Conservation (phyloP, 352 stramenopile genomes). For the Blastocystis sp. region DNA sequence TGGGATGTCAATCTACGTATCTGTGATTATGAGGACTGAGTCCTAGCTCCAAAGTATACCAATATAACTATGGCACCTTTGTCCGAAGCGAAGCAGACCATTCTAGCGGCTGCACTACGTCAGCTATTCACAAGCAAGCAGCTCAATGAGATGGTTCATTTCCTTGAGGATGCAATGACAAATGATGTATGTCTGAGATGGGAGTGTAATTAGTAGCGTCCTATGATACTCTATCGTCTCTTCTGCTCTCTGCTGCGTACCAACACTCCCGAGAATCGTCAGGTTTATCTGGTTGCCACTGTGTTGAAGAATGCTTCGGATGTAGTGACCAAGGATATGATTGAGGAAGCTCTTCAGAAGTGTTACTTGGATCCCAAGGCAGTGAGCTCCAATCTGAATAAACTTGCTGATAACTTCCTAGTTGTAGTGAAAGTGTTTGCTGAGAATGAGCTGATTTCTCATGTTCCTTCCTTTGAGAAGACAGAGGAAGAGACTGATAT, state of each 20-base stretch:
- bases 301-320: not conserved
- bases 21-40: not conserved
- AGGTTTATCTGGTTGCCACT: not conserved
- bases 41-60: not conserved
- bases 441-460: not conserved
- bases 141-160: not conserved
- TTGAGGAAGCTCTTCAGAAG: not conserved
- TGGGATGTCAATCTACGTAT: slow-evolving; percentile 18
- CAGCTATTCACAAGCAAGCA: not conserved
- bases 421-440: not conserved
- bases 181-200: not conserved
- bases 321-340: not conserved
- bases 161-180: not conserved
- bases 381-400: not conserved
- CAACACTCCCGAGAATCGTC: not conserved
- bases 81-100: not conserved
- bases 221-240: not conserved
- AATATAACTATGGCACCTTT: not conserved
- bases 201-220: not conserved
- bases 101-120: not conserved
- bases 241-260: not conserved
- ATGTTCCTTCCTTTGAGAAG: slow-evolving; percentile 5
- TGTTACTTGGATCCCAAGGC: slow-evolving; percentile 13
- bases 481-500: not conserved
- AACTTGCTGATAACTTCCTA: not conserved